Base-by-base conservation (phyloP, 306 rosid species). In the Glycine latifolia region DNA sequence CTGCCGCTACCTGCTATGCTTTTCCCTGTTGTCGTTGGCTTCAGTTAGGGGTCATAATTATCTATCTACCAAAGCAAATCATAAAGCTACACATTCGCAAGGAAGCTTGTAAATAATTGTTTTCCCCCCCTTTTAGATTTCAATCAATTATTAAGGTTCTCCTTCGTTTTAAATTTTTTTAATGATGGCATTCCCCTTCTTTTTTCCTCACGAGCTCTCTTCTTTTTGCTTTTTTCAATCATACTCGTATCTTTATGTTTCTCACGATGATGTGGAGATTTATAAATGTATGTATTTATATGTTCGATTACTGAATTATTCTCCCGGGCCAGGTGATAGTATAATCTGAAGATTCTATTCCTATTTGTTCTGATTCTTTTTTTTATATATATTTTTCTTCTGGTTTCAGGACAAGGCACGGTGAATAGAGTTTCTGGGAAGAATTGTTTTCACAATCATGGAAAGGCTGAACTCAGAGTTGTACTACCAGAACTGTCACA, bases 391-490 rank as follows among this genome's bases (percentile, higher is more conserved):
- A 5, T 49, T 3, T 44, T 33, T 62, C 31, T 26, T 26, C 63
- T 58, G 63, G 63, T 82, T 79, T 63, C 87, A 86, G 90, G 89
- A 17, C 13, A 75, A 12, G 46, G 70, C 46, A 71, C n/a, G 53
- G 26, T 6, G 48, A 65, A 55, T 26, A 37, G 41, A 26, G 31
- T 26, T 26, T 37, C 1, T 43, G 50, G 37, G 7, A 3, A 11
- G 9, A 7, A 8, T 26, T 53, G n/a, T 37, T 69, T 80, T 79
- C 68, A 67, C 47, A 81, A 83, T 6, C 71, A 95, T 95, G 99
- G 99, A 95, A 60, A 95, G 96, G 82, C 59, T 95, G 84, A 95
- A 95, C 93, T 93, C 98, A 59, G 92, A 95, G 81, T 86, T 95
- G 81, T 90, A 89, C 85, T 81, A 82, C 85, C 90, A 95, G 86